phyloP scores from a whole-genome alignment of 1,139 yeast species.

The Trichomonascaceae sp. region DNA sequence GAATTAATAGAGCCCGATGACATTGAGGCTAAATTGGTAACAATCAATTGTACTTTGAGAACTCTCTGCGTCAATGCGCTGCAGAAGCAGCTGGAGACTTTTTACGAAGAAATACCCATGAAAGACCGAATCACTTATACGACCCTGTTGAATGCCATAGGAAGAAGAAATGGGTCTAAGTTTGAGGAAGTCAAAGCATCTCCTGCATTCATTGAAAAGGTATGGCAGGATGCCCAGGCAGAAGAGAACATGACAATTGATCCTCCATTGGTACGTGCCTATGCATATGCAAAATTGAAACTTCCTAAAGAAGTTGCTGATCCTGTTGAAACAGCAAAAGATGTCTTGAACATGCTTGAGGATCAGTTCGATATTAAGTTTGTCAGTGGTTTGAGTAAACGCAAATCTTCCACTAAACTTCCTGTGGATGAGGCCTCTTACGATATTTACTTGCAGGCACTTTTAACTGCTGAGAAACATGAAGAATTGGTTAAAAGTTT shows the following conservation, averaged over 20 bases:
- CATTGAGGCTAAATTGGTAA: slow-evolving; percentile 1
- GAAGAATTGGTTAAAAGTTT: slow-evolving; percentile 1
- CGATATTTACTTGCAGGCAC: slow-evolving; percentile 3
- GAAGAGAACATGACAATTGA: background rate
- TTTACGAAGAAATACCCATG: slow-evolving; percentile 1
- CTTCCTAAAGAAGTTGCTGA: background rate
- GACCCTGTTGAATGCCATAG: slow-evolving; percentile 2
- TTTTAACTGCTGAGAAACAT: background rate
- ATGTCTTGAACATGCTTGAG: background rate
- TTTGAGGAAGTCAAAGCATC: background rate
- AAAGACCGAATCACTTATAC: slow-evolving; percentile 6
- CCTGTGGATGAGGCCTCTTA: background rate
- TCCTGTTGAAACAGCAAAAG: background rate
- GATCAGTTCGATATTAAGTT: background rate
- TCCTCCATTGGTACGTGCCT: background rate
- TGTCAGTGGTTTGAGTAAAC: background rate
- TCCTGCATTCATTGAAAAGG: background rate
- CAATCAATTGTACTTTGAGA: slow-evolving; percentile 1
- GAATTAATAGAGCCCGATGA: slow-evolving; percentile 4
- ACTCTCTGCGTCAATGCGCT: slow-evolving; percentile 1
- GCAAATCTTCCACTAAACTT: background rate
- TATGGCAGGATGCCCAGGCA: background rate
- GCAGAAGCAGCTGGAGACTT: background rate
- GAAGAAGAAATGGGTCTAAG: background rate
- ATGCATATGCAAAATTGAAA: background rate